Conservation (phyloP, 208 protist genomes). For the Leishmania tarentolae region DNA sequence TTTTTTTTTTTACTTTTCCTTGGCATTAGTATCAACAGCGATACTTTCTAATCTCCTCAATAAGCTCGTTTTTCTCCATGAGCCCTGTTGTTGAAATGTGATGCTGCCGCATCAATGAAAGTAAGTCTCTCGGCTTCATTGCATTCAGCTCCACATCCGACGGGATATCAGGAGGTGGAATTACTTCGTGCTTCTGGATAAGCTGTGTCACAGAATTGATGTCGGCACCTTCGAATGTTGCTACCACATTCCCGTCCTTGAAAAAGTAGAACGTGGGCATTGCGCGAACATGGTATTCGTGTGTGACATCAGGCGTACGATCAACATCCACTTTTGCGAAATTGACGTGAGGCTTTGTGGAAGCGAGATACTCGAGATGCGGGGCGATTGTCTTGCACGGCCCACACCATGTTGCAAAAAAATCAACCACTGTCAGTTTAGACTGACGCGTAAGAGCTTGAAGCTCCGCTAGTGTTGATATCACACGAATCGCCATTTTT, state of each 20-base stretch:
- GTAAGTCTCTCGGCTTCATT: conserved; percentile 56
- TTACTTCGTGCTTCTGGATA: conserved; percentile 52
- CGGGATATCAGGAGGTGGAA: conserved; percentile 56
- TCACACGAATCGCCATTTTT: conserved; percentile 40
- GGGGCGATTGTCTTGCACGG: conserved; percentile 67
- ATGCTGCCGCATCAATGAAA: conserved; percentile 49
- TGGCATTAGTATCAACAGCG: conserved; percentile 13
- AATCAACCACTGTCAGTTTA: conserved; percentile 75
- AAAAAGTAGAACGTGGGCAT: conserved; percentile 81
- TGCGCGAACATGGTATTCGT: conserved; percentile 46
- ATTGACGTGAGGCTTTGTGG: conserved; percentile 56
- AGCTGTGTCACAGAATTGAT: conserved; percentile 41
- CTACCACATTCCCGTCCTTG: conserved; percentile 52
- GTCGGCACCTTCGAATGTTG: conserved; percentile 68
- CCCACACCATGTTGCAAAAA: conserved; percentile 77
- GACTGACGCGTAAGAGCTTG: conserved; percentile 38
- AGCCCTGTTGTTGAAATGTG: conserved; percentile 52
- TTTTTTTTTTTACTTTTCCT: not conserved
- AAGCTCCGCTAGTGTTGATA: conserved; percentile 49
- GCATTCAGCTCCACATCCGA: conserved; percentile 44
- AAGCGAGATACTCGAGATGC: conserved; percentile 50
- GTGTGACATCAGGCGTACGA: conserved; percentile 40
- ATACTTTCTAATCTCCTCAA: conserved; percentile 57
- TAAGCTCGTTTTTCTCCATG: conserved; percentile 62
- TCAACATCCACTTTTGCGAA: conserved; percentile 82